phyloP scores from a whole-genome alignment of 495 filamentous ascomycete genomes.

The Bryoglossum gracile region DNA sequence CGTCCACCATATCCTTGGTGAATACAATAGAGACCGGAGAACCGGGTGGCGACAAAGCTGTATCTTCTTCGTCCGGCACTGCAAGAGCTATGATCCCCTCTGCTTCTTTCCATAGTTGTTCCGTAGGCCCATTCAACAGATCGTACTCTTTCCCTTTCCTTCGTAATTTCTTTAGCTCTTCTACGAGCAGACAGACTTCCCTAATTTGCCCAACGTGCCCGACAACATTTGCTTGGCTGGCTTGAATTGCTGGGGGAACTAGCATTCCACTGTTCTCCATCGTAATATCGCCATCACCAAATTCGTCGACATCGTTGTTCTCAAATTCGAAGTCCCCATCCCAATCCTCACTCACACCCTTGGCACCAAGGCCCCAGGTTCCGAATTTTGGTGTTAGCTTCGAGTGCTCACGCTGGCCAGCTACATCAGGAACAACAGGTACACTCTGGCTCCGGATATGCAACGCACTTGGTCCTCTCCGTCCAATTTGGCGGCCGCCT shows the following conservation, averaged over 20 bases:
- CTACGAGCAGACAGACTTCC: slow-evolving; percentile 74
- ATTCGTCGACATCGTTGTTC: slow-evolving; percentile 42
- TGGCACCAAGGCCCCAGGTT: slow-evolving; percentile 79
- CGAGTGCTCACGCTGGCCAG: slow-evolving; percentile 46
- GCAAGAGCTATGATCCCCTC: slow-evolving; percentile 83
- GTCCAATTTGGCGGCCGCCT: slow-evolving; percentile 65
- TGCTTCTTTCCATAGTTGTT: slow-evolving; percentile 73
- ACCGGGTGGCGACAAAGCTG: slow-evolving; percentile 26
- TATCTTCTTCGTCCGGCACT: slow-evolving; percentile 71
- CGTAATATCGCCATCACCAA: slow-evolving; percentile 29
- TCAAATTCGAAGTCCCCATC: slow-evolving; percentile 30
- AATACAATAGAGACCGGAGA: slow-evolving; percentile 24
- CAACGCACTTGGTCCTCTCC: slow-evolving; percentile 66
- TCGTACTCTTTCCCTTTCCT: slow-evolving; percentile 57
- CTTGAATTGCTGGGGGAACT: slow-evolving; percentile 75
- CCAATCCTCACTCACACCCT: slow-evolving; percentile 42
- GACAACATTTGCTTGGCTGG: slow-evolving; percentile 74
- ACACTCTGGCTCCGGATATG: slow-evolving; percentile 95
- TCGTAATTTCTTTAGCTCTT: slow-evolving; percentile 66
- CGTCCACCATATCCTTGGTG: slow-evolving; percentile 15
- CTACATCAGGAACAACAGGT: slow-evolving; percentile 66
- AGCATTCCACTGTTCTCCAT: slow-evolving; percentile 53
- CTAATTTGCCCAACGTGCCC: slow-evolving; percentile 83
- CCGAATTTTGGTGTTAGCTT: slow-evolving; percentile 71
- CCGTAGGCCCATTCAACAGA: slow-evolving; percentile 54